Base-by-base conservation (phyloP, 805 yeast genomes). In the Saccharomycopsis lassenensis region DNA sequence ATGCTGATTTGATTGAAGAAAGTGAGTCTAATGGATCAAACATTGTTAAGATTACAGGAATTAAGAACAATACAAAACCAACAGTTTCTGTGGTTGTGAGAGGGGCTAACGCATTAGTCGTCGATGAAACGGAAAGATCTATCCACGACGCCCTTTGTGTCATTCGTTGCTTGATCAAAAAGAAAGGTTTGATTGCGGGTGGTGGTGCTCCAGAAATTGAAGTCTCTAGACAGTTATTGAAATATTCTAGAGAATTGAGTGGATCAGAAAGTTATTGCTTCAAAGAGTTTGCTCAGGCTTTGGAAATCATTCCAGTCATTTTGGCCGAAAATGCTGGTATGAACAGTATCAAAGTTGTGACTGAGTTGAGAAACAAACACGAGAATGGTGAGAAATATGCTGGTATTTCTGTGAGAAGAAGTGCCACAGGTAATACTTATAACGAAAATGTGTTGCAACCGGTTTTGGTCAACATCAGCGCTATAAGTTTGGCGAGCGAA, bases 201-300 rank as follows among this genome's bases (percentile, higher is more conserved):
- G 99, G 98, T 46, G 98, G 97, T 51, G 97, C 98, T 4, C 94
- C 97, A 31, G 96, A 86, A 61, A 75, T 86, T 46, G 95, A 87
- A 63, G 77, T 84, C 5, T 74, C 95, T 7, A 73, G 89, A 45
- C 71, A 71, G 10, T 61, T 86, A 47, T 63, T 71, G 48, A 75
- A 73, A 48, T 94, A 85, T 56, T 69, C 93, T 21, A 68, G 75
- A 46, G 62, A 71, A 36, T 65, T 80, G 47, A 71, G 82, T 14
- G 96, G 96, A 34, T 82, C 84, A 7, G 94, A 86, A 57, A 87
- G 89, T 38, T 74, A 84, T 46, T 87, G 93, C 49, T 87, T 83
- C 75, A 78, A 76, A 53, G 95, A 87, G 60, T 86, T 81, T 61
- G 94, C 95, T 15, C 71, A 77, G 48, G 95, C 96, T 3, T 66